These are phyloP conservation scores for Cicer arietinum DNA, from an alignment of 306 rosid genomes.

Conservation along the genomic window DNA sequence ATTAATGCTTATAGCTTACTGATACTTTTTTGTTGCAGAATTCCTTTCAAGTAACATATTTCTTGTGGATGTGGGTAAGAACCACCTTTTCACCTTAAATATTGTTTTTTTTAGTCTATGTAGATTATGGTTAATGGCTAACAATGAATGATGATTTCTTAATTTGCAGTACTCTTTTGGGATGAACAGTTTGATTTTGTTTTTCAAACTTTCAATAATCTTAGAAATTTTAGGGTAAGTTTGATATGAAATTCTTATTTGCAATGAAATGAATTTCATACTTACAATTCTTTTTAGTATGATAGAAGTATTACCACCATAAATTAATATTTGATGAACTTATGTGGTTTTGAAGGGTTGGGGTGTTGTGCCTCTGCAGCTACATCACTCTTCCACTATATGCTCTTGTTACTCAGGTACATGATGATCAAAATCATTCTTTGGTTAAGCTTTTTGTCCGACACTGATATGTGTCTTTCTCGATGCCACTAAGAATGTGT, in stretches of 20 bases:
- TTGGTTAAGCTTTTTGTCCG: neutral
- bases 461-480: neutral
- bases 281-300: neutral
- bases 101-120: neutral
- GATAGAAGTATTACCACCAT: slow-evolving; percentile 21
- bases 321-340: slow-evolving; percentile 25
- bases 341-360: slow-evolving; percentile 56
- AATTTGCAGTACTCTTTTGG: slow-evolving; percentile 85
- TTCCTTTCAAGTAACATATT: slow-evolving; percentile 89
- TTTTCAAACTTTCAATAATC: slow-evolving; percentile 58
- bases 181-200: slow-evolving; percentile 66
- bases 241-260: slow-evolving; percentile 3
- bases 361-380: slow-evolving; percentile 76
- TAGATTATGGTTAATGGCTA: neutral
- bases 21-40: slow-evolving; percentile 70
- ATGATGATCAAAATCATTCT: neutral
- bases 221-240: slow-evolving; percentile 83
- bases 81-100: slow-evolving; percentile 25
- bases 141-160: slow-evolving; percentile 30
- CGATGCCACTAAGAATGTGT: neutral
- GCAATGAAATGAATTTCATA: neutral
- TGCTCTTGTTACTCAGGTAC: slow-evolving; percentile 96
- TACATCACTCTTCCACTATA: slow-evolving; percentile 91
- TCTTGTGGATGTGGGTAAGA: slow-evolving; percentile 92
- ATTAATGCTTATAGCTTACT: slow-evolving; percentile 26